A percentile compares a stretch with the other conserved stretches of the same genome.
Evolutionary conservation across 2,329 filamentous ascomycete genomes (phyloP).

Genomic region (Phyllosticta citriasiana): DNA sequence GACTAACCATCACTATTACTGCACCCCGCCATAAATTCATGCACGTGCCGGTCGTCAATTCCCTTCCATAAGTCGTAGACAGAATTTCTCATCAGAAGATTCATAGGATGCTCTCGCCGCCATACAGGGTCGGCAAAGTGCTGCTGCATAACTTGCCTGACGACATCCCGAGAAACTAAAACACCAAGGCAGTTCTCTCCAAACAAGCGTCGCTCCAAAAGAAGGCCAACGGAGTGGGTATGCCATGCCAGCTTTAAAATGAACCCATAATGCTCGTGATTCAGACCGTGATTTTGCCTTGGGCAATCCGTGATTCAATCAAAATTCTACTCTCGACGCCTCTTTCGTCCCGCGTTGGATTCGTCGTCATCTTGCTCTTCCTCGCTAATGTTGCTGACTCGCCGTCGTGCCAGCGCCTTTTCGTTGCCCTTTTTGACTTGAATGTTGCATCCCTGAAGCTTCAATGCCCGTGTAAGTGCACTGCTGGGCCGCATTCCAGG

Average conservation of each 20-base stretch:
- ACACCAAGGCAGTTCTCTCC: not conserved
- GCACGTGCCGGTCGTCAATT: not conserved
- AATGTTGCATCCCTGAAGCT: conserved; percentile 72
- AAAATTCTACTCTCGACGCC: conserved; percentile 14
- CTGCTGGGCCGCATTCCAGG: conserved; percentile 75
- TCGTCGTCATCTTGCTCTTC: conserved; percentile 25
- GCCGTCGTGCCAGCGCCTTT: conserved; percentile 38
- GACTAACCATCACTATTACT: not conserved
- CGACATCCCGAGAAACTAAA: not conserved
- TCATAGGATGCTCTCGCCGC: not conserved
- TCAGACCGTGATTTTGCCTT: not conserved
- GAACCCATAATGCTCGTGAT: conserved; percentile 9
- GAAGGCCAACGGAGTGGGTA: conserved; percentile 7
- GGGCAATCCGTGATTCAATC: not conserved
- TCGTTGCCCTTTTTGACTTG: conserved; percentile 82
- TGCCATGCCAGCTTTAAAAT: conserved; percentile 10
- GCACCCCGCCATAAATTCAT: not conserved
- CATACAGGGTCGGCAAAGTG: not conserved
- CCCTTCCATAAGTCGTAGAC: not conserved
- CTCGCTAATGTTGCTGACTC: conserved; percentile 28
- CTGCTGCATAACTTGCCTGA: not conserved
- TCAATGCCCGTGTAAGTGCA: conserved; percentile 60
- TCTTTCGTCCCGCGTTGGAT: conserved; percentile 26
- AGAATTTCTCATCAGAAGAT: not conserved
- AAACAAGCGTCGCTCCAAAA: not conserved